A percentile compares a stretch with the other conserved stretches of the same genome.
Evolutionary conservation across 305 asterid genomes (phyloP).

Genomic region (Fraxinus paxiana): DNA sequence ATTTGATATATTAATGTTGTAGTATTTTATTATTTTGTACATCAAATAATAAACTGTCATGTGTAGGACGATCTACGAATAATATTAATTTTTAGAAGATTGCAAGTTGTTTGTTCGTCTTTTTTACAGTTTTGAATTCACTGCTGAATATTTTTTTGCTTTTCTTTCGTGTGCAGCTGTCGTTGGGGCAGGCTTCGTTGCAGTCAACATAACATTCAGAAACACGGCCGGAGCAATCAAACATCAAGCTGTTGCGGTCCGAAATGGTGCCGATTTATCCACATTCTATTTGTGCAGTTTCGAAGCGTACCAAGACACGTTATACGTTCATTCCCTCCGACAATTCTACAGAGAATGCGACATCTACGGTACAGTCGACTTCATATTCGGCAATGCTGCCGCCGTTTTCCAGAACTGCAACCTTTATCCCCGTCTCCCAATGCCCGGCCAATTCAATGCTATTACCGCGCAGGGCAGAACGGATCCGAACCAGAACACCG

Average conservation of each 20-base stretch:
- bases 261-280: conserved; percentile 65
- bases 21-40: not conserved
- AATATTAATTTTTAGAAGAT: not conserved
- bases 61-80: no score
- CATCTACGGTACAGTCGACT: conserved; percentile 67
- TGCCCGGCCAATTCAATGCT: conserved; percentile 55
- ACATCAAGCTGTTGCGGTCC: conserved; percentile 75
- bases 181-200: conserved; percentile 50
- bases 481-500: conserved; percentile 69
- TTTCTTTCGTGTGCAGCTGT: conserved; percentile 36
- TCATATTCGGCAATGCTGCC: conserved; percentile 78
- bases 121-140: not conserved
- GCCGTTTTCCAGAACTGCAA: conserved; percentile 52
- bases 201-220: conserved; percentile 51
- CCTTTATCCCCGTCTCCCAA: conserved; percentile 53
- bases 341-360: conserved; percentile 60
- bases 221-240: conserved; percentile 69
- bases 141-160: not conserved
- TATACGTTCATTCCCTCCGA: conserved; percentile 59
- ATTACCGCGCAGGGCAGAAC: conserved; percentile 73
- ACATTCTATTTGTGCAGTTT: conserved; percentile 61
- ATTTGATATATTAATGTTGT: no score
- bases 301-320: conserved; percentile 75
- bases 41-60: not conserved
- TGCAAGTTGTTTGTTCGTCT: not conserved